Base-by-base conservation (phyloP, 2,329 filamentous ascomycete genomes). In the Cladobotryum protrusum region DNA sequence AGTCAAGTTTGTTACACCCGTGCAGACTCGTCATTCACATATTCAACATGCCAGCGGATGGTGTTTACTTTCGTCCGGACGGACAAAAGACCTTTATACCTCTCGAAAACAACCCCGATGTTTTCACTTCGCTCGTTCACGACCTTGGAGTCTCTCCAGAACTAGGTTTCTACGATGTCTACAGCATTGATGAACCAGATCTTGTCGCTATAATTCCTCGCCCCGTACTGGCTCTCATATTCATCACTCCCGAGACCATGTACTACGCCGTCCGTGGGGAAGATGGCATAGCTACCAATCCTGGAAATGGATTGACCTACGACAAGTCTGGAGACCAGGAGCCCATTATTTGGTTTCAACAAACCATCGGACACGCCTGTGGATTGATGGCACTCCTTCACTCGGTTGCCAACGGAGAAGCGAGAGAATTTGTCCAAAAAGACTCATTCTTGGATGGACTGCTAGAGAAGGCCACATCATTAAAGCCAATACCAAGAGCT, bases 311-410 rank as follows among this genome's bases (percentile, higher is more conserved):
- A 29, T 34, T 64, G 29, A 64, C 63, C 1, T 71, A 72, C 54
- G 51, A 61, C 33, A 61, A 62, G 18, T 54, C 56, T 7, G 67
- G 67, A 2, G 57, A 61, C 5, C 63, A 68, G 0, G 86, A 91
- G 58, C 79, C 86, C 6, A 81, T 91, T 1, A 72, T 88, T 15
- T 95, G 88, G 88, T 93, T 89, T 71, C 84, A 84, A 61, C 89
- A 95, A 67, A 93, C 87, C 0, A 93, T 95, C 59, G 79, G 82
- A 51, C 85, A 93, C 63, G 86, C 88, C 1, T 95, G 88, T 63
- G 89, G 89, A 1, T 77, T 91, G 18, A 89, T 90, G 61, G 89
- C 83, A 0, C 72, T 93, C 5, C 66, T 95, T 8, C 89, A 95
- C 65, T 80, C 79, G 14, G 77, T 86, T 1, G 78, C 78, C 45